Percentiles rank a stretch among this genome's conserved stretches.
These are phyloP conservation scores for Pseudogymnoascus sp. DNA, from an alignment of 2,329 filamentous ascomycete species.

Conservation along the genomic window DNA sequence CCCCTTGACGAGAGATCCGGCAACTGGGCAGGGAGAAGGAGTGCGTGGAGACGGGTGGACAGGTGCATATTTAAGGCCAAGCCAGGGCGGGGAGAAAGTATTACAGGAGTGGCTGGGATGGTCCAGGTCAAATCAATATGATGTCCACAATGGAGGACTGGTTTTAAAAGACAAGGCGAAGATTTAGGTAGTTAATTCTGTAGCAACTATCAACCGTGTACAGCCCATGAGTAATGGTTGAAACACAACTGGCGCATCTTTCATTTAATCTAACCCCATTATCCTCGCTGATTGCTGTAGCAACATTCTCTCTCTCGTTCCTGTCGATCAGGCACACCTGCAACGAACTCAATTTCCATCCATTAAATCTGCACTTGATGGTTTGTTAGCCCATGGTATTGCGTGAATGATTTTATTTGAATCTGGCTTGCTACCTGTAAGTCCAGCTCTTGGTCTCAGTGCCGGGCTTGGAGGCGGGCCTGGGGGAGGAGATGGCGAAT, in stretches of 20 bases:
- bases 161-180: slow-evolving; percentile 39
- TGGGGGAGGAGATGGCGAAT: slow-evolving; percentile 33
- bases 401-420: not conserved
- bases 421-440: slow-evolving; percentile 9
- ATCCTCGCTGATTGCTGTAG: not conserved
- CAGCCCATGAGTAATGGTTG: not conserved
- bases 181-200: slow-evolving; percentile 28
- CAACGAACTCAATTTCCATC: not conserved
- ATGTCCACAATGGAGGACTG: slow-evolving; percentile 54
- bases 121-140: slow-evolving; percentile 62
- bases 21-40: slow-evolving; percentile 52
- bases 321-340: not conserved
- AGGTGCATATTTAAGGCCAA: slow-evolving; percentile 50
- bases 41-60: slow-evolving; percentile 60
- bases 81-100: slow-evolving; percentile 63
- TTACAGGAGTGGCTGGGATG: slow-evolving; percentile 70
- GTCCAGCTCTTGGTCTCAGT: slow-evolving; percentile 12
- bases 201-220: not conserved
- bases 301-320: not conserved
- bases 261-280: not conserved
- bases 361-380: not conserved
- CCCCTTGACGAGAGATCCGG: slow-evolving; percentile 29
- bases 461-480: slow-evolving; percentile 32
- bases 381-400: not conserved
- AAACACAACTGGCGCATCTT: not conserved